Evolutionary conservation across 352 stramenopile genomes (phyloP).

Genomic region (Phytophthora sojae): DNA sequence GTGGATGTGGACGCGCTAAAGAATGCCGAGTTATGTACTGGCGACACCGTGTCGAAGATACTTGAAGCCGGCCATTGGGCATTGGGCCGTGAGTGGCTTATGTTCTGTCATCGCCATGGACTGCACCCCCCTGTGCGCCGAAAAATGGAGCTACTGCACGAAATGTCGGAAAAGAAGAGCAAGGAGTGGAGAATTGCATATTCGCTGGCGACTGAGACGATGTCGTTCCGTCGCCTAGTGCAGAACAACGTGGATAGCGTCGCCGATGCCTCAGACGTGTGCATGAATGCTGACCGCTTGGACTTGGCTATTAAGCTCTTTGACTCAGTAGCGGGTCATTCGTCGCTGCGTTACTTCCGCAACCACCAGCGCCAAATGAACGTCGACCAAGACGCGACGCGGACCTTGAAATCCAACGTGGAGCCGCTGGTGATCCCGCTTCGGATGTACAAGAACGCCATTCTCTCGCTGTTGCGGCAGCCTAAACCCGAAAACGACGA

Average conservation of each 20-base stretch:
- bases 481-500: conserved; percentile 16
- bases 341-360: conserved; percentile 46
- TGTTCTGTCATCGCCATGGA: conserved; percentile 50
- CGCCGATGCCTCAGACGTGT: conserved; percentile 74
- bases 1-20: conserved; percentile 59
- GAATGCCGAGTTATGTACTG: conserved; percentile 69
- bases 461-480: conserved; percentile 65
- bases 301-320: conserved; percentile 74
- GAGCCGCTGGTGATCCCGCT: conserved; percentile 49
- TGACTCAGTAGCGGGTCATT: conserved; percentile 51
- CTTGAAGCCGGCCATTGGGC: conserved; percentile 65
- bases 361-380: conserved; percentile 34
- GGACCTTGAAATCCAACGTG: conserved; percentile 20
- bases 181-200: conserved; percentile 84
- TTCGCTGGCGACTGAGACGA: conserved; percentile 69
- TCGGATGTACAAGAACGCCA: conserved; percentile 72
- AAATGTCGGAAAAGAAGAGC: conserved; percentile 42
- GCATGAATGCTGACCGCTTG: conserved; percentile 48
- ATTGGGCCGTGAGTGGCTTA: conserved; percentile 65
- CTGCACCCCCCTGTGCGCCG: conserved; percentile 70
- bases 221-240: conserved; percentile 73
- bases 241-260: conserved; percentile 76
- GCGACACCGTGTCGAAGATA: conserved; percentile 84
- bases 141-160: conserved; percentile 63
- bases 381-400: conserved; percentile 8